Percentiles rank a stretch among this genome's conserved stretches.
Evolutionary conservation across 345 rosid genomes (phyloP).

Genomic region (Bruguiera parviflora): DNA sequence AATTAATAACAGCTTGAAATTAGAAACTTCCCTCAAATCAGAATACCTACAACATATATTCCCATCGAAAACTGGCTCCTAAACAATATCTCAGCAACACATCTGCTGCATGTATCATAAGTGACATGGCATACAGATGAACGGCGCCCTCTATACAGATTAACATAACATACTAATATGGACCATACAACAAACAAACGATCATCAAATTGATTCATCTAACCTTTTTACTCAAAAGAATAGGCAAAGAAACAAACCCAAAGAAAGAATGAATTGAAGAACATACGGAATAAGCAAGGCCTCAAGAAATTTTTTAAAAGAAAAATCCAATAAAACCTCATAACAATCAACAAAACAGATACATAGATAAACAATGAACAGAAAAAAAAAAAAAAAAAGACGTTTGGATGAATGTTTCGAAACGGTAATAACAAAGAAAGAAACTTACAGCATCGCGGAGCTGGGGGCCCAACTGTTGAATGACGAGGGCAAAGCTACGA

Average conservation of each 20-base stretch:
- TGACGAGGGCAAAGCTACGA: constrained; percentile 81
- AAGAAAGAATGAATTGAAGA: too few relatives aligned
- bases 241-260: not conserved
- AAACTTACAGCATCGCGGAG: constrained; percentile 80
- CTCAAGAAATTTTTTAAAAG: too few relatives aligned
- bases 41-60: not conserved
- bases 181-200: not conserved
- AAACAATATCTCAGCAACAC: not conserved
- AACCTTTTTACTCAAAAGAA: not conserved
- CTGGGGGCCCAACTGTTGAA: constrained; percentile 78
- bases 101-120: not conserved
- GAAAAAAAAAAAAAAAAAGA: not conserved
- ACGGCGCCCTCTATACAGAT: not conserved
- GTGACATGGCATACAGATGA: not conserved
- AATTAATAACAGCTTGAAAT: not conserved
- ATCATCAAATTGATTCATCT: not conserved
- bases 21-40: not conserved
- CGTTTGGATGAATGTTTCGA: too few relatives aligned
- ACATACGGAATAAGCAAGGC: too few relatives aligned
- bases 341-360: not conserved
- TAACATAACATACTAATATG: not conserved
- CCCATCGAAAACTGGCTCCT: not conserved
- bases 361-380: not conserved
- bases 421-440: too few relatives aligned
- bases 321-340: too few relatives aligned